These are phyloP conservation scores for Sporobolomyces pararoseus DNA, from an alignment of 768 basidiomycete genomes.

Conservation along the genomic window DNA sequence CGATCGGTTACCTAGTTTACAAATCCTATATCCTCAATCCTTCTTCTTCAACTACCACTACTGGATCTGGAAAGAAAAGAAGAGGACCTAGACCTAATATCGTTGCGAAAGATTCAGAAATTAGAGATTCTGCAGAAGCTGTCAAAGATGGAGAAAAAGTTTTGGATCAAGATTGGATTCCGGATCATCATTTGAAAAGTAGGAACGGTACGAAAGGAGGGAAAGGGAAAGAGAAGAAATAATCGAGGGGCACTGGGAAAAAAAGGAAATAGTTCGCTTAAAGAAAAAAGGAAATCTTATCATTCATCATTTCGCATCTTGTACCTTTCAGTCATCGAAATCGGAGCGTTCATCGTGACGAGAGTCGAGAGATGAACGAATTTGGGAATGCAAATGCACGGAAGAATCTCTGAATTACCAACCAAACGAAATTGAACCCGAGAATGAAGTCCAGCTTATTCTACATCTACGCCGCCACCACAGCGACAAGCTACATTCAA, in stretches of 20 bases:
- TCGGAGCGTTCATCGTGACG: no score
- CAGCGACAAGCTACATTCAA: no score
- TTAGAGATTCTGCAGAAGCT: slow-evolving; percentile 27
- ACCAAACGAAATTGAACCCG: no score
- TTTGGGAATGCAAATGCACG: no score
- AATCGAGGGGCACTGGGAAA: background rate
- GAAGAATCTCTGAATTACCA: no score
- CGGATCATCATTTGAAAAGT: slow-evolving; percentile 45
- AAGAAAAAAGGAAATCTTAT: no score
- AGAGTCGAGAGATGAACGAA: no score
- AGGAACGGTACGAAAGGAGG: slow-evolving; percentile 29
- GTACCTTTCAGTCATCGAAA: no score
- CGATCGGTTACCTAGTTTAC: slow-evolving; percentile 47
- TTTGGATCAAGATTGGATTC: slow-evolving; percentile 49
- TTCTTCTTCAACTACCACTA: slow-evolving; percentile 18
- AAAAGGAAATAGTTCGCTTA: no score
- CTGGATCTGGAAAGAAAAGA: background rate
- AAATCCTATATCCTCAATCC: slow-evolving; percentile 44
- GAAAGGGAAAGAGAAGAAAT: background rate
- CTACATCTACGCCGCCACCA: no score
- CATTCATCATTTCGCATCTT: no score
- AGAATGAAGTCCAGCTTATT: no score
- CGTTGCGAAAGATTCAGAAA: slow-evolving; percentile 12
- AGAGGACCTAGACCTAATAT: slow-evolving; percentile 2
- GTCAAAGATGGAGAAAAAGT: slow-evolving; percentile 15